A percentile compares a stretch with the other conserved stretches of the same genome.
Evolutionary conservation across 768 basidiomycete genomes (phyloP).

Genomic region (Austroboletus festivus): DNA sequence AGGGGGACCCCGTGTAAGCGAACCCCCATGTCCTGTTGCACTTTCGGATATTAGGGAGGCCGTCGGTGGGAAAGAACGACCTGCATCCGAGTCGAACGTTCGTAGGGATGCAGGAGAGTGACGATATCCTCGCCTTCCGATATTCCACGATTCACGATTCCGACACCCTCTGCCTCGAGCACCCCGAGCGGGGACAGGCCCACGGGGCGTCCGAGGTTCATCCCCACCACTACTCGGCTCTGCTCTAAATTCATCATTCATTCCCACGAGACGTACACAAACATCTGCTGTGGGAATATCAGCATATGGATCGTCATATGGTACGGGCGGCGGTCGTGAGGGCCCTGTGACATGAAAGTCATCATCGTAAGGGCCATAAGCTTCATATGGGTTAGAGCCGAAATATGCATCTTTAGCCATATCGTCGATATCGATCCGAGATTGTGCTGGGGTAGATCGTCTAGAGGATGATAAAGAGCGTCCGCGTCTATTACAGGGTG

Average conservation of each 20-base stretch:
- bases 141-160: constrained; percentile 14
- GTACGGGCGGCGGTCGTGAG: constrained; percentile 62
- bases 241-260: constrained; percentile 7
- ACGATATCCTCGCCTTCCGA: constrained; percentile 18
- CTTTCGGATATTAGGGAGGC: constrained; percentile 45
- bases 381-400: constrained; percentile 62
- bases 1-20: constrained; percentile 12
- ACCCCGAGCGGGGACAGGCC: constrained; percentile 27
- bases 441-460: constrained; percentile 50
- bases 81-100: constrained; percentile 30
- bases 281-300: constrained; percentile 38
- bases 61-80: constrained; percentile 40
- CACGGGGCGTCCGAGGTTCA: constrained; percentile 1
- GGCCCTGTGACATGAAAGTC: constrained; percentile 50
- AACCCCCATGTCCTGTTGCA: constrained; percentile 36
- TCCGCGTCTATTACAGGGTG: constrained; percentile 41
- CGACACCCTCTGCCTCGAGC: constrained; percentile 25
- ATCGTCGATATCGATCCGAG: constrained; percentile 55
- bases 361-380: constrained; percentile 66
- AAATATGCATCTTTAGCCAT: constrained; percentile 43
- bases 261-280: neutral
- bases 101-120: constrained; percentile 18
- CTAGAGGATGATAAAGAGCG: constrained; percentile 54
- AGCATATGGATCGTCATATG: constrained; percentile 80
- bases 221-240: constrained; percentile 18